A percentile compares a stretch with the other conserved stretches of the same genome.
These are phyloP conservation scores for Phaeosphaeria sp. DNA, from an alignment of 2,329 filamentous ascomycete genomes.

Conservation along the genomic window DNA sequence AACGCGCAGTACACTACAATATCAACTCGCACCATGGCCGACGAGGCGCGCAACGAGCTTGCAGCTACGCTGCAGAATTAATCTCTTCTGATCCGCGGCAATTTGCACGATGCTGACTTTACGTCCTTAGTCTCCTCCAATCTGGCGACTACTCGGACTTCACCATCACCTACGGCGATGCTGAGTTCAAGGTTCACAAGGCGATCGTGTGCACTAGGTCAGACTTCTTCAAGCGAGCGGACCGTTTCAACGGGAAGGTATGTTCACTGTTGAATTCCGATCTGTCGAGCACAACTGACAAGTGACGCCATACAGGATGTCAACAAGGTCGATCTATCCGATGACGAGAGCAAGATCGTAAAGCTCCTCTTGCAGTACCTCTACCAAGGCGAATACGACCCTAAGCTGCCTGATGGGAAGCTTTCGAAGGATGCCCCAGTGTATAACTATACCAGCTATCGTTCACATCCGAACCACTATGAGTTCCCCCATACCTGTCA, in stretches of 20 bases:
- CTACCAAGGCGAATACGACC: conserved; percentile 18
- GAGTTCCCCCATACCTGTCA: conserved; percentile 4
- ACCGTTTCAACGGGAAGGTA: too few relatives aligned
- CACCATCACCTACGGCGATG: too few relatives aligned
- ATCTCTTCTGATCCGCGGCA: too few relatives aligned
- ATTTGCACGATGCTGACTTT: neutral
- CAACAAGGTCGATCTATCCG: conserved; percentile 7
- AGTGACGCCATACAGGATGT: conserved; percentile 34
- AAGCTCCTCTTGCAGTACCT: conserved; percentile 19
- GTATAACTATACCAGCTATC: too few relatives aligned
- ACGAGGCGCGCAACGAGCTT: neutral
- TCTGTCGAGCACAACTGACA: neutral
- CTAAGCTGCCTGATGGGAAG: neutral
- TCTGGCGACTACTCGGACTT: conserved; percentile 1
- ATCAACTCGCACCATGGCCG: neutral
- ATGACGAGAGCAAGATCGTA: conserved; percentile 16
- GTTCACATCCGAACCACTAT: conserved; percentile 9
- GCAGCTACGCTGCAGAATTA: neutral
- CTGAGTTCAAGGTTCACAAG: too few relatives aligned
- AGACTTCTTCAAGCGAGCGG: too few relatives aligned
- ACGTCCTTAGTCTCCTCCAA: neutral
- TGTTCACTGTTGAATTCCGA: neutral
- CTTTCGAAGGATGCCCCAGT: too few relatives aligned
- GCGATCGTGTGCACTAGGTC: neutral
- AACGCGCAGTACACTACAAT: neutral